These are phyloP conservation scores for Amylostereum areolatum DNA, from an alignment of 1,284 basidiomycete species.

Conservation along the genomic window DNA sequence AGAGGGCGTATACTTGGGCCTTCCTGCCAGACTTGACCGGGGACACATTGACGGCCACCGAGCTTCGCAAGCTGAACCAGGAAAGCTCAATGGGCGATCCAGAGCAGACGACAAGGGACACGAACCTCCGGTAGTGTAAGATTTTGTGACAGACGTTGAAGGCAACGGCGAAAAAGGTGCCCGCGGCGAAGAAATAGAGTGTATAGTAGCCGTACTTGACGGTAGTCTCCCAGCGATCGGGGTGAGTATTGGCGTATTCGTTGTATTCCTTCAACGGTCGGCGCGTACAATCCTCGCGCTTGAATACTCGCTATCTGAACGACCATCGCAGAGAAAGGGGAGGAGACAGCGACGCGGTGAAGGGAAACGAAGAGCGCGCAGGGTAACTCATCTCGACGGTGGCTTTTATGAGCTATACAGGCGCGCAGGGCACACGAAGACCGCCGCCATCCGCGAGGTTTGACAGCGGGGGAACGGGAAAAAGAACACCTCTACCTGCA, in stretches of 20 bases:
- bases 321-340: too few relatives aligned
- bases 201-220: background rate
- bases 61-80: background rate
- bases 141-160: background rate
- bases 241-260: background rate
- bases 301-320: too few relatives aligned
- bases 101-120: background rate
- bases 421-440: too few relatives aligned
- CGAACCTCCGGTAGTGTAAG: background rate
- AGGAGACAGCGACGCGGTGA: too few relatives aligned
- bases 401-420: too few relatives aligned
- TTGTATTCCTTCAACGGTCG: too few relatives aligned
- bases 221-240: background rate
- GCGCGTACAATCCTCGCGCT: too few relatives aligned
- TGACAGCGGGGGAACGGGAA: too few relatives aligned
- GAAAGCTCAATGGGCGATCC: background rate
- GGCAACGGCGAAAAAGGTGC: background rate
- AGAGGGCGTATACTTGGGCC: background rate
- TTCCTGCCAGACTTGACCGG: background rate
- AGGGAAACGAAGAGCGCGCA: too few relatives aligned
- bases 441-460: too few relatives aligned
- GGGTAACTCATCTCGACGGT: too few relatives aligned
- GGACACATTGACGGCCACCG: background rate
- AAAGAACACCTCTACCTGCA: too few relatives aligned
- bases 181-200: background rate